Conservation (phyloP, 2,329 filamentous ascomycete genomes). For the Colletotrichum salicis region DNA sequence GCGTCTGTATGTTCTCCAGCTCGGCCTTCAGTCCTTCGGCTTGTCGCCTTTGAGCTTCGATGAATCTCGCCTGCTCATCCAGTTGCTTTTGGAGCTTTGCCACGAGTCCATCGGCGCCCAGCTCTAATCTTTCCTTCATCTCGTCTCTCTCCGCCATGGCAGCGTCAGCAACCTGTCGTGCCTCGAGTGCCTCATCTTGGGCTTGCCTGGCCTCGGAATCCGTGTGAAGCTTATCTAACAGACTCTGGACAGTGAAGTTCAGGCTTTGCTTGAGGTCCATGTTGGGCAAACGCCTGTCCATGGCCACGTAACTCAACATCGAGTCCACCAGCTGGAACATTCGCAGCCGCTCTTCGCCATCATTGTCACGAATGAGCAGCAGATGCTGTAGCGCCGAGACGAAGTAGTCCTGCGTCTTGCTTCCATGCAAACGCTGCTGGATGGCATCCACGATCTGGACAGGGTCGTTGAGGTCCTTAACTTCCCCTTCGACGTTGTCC, state of each 20-base stretch:
- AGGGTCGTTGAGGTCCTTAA: constrained; percentile 92
- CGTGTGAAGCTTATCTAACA: constrained; percentile 95
- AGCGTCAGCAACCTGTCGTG: constrained; percentile 91
- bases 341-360: constrained; percentile 88
- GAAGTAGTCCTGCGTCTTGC: constrained; percentile 93
- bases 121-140: constrained; percentile 85
- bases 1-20: constrained; percentile 83
- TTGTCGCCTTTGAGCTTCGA: constrained; percentile 87
- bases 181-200: constrained; percentile 89
- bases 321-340: constrained; percentile 98
- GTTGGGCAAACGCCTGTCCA: constrained; percentile 94
- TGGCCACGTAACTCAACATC: constrained; percentile 99
- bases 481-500: constrained; percentile 85
- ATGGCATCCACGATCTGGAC: constrained; percentile 95
- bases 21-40: constrained; percentile 90
- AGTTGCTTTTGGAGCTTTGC: constrained; percentile 92
- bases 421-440: constrained; percentile 83
- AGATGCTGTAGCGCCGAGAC: constrained; percentile 95
- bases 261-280: constrained; percentile 98
- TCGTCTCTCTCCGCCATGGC: constrained; percentile 97
- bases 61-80: constrained; percentile 91
- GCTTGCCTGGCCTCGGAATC: constrained; percentile 94
- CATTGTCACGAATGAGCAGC: constrained; percentile 89
- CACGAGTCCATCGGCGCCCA: constrained; percentile 93
- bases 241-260: constrained; percentile 95